A percentile compares a stretch with the other conserved stretches of the same genome.
These are phyloP conservation scores for Solanum habrochaites DNA, from an alignment of 257 asterid species.

Conservation along the genomic window DNA sequence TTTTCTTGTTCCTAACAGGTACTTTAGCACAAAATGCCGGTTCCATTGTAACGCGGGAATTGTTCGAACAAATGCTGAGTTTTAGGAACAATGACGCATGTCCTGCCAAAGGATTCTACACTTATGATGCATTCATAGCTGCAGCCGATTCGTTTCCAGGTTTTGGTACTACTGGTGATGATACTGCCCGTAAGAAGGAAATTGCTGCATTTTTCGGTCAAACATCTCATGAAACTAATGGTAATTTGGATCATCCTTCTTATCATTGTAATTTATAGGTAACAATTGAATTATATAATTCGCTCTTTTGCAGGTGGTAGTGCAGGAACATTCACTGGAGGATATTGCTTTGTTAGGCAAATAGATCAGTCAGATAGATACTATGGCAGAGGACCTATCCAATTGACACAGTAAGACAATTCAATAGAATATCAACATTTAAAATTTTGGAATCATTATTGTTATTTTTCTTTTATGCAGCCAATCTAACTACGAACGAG, in stretches of 20 bases:
- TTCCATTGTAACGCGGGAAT: neutral
- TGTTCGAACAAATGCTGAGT: conserved; percentile 11
- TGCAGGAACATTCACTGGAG: conserved; percentile 17
- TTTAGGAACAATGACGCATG: conserved; percentile 6
- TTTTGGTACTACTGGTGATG: conserved; percentile 24
- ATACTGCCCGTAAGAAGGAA: conserved; percentile 8
- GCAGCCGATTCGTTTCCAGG: conserved; percentile 16
- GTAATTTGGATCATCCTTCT: neutral
- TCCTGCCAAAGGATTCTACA: conserved; percentile 13
- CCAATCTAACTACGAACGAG: conserved; percentile 17
- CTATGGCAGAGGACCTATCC: conserved; percentile 18
- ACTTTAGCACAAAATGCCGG: neutral
- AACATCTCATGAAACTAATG: conserved; percentile 25
- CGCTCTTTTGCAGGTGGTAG: neutral
- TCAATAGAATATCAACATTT: neutral
- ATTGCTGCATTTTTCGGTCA: conserved; percentile 23
- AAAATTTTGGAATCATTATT: neutral
- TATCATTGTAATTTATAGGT: neutral
- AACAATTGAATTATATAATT: neutral
- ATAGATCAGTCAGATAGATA: neutral
- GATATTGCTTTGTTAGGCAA: conserved; percentile 12
- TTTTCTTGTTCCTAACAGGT: neutral
- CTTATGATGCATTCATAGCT: conserved; percentile 16
- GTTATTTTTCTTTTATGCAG: neutral
- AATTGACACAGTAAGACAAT: conserved; percentile 10